Percentiles rank a stretch among this genome's conserved stretches.
Conservation (phyloP, 1,284 basidiomycete species). For the Pseudozyma sp. region DNA sequence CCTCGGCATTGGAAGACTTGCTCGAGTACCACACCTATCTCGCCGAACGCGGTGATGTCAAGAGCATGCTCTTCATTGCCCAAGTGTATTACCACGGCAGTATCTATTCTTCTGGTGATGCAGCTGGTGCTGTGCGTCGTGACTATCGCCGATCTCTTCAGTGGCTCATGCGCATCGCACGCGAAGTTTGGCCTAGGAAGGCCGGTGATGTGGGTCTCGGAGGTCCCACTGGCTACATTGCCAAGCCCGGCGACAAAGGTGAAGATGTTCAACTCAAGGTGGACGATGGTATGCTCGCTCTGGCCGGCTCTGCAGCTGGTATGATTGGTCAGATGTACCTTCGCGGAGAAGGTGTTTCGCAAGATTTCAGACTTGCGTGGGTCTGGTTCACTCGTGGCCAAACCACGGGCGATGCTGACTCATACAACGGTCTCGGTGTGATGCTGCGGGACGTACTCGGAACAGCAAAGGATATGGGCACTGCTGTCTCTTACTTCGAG, state of each 20-base stretch:
- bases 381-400: constrained; percentile 93
- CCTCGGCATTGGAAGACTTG: constrained; percentile 76
- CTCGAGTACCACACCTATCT: constrained; percentile 74
- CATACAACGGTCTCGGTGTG: constrained; percentile 88
- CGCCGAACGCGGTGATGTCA: constrained; percentile 52
- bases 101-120: constrained; percentile 58
- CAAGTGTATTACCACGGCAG: constrained; percentile 64
- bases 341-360: constrained; percentile 88
- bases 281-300: constrained; percentile 33
- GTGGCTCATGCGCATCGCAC: constrained; percentile 50
- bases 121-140: constrained; percentile 57
- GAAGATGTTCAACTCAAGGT: constrained; percentile 54
- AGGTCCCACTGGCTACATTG: constrained; percentile 43
- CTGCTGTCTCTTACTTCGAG: constrained; percentile 78
- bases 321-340: constrained; percentile 89
- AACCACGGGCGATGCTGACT: constrained; percentile 79
- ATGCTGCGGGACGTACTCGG: constrained; percentile 92
- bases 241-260: constrained; percentile 44
- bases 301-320: constrained; percentile 57
- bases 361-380: constrained; percentile 81
- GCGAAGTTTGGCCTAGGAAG: constrained; percentile 63
- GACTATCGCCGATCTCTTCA: constrained; percentile 54
- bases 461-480: constrained; percentile 69
- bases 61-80: constrained; percentile 53
- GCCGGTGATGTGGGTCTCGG: constrained; percentile 45